phyloP scores from a whole-genome alignment of 371 early-diverging fungal genomes.

The Actinomortierella wolfii region DNA sequence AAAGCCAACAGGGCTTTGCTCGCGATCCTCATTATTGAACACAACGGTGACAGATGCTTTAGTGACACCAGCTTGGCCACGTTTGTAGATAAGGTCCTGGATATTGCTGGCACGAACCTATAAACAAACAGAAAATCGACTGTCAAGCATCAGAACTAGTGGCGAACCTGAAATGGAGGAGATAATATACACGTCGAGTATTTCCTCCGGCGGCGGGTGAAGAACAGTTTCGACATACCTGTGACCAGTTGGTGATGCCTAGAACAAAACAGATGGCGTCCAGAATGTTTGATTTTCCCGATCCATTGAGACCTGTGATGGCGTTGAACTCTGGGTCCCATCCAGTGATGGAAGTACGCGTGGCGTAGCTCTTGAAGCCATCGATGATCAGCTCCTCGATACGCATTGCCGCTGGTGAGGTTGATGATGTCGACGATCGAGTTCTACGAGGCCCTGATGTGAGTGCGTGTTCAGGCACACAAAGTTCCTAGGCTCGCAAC shows the following conservation, averaged over 20 bases:
- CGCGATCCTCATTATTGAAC: constrained; percentile 91
- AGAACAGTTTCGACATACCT: constrained; percentile 53
- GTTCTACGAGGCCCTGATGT: too few species aligned
- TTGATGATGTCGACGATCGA: too few species aligned
- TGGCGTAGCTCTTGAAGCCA: constrained; percentile 98
- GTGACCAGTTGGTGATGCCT: constrained; percentile 90
- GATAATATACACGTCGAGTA: neutral
- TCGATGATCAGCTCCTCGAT: constrained; percentile 96
- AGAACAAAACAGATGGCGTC: constrained; percentile 99
- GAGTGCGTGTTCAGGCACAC: too few species aligned
- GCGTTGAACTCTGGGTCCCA: constrained; percentile 99
- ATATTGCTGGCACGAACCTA: constrained; percentile 94
- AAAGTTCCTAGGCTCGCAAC: too few species aligned
- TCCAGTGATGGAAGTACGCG: constrained; percentile 92
- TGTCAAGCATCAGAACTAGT: neutral
- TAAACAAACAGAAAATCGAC: neutral
- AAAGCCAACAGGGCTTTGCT: constrained; percentile 90
- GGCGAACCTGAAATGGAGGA: neutral
- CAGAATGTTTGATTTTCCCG: constrained; percentile 99
- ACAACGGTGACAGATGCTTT: constrained; percentile 97
- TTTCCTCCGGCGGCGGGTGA: neutral
- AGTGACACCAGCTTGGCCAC: constrained; percentile 96
- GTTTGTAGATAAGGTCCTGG: constrained; percentile 97
- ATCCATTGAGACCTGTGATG: constrained; percentile 99
- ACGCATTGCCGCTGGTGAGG: constrained; percentile 62